A percentile compares a stretch with the other conserved stretches of the same genome.
phyloP scores from a whole-genome alignment of 1,284 basidiomycete species.

The Pterulicium gracile region DNA sequence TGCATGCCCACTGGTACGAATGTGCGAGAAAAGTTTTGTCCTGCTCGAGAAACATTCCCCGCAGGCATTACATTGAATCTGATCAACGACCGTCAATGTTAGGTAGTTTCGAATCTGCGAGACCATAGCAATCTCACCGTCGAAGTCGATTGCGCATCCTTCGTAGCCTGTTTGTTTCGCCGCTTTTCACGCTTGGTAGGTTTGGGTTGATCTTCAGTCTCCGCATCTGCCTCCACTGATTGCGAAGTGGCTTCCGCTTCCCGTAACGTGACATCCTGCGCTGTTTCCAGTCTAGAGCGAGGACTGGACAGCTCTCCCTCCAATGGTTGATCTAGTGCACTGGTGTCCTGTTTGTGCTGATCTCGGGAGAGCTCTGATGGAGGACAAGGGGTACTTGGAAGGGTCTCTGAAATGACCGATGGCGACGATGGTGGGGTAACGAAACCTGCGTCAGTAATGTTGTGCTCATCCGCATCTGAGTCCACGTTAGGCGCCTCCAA shows the following conservation, averaged over 20 bases:
- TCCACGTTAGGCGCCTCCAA: too few relatives aligned
- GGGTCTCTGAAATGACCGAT: too few relatives aligned
- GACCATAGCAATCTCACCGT: constrained; percentile 6
- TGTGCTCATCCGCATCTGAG: too few relatives aligned
- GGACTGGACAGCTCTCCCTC: background rate
- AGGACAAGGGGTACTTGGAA: too few relatives aligned
- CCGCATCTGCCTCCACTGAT: background rate
- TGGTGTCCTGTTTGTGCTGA: too few relatives aligned
- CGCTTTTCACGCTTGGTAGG: constrained; percentile 78
- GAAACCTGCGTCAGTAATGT: too few relatives aligned
- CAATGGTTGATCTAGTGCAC: too few relatives aligned
- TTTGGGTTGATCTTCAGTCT: constrained; percentile 19
- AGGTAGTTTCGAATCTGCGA: constrained; percentile 10
- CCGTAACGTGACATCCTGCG: background rate
- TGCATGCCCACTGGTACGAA: constrained; percentile 67
- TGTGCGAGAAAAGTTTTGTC: constrained; percentile 73
- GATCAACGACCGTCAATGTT: background rate
- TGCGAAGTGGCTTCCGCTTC: too few relatives aligned
- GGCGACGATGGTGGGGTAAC: too few relatives aligned
- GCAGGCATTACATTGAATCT: constrained; percentile 66
- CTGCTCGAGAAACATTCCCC: constrained; percentile 52
- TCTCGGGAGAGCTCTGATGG: too few relatives aligned
- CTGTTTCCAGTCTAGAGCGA: background rate
- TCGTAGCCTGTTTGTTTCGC: constrained; percentile 57
- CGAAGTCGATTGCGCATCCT: constrained; percentile 49